Evolutionary conservation across 257 asterid genomes (phyloP).

Genomic region (Scutellaria minor): DNA sequence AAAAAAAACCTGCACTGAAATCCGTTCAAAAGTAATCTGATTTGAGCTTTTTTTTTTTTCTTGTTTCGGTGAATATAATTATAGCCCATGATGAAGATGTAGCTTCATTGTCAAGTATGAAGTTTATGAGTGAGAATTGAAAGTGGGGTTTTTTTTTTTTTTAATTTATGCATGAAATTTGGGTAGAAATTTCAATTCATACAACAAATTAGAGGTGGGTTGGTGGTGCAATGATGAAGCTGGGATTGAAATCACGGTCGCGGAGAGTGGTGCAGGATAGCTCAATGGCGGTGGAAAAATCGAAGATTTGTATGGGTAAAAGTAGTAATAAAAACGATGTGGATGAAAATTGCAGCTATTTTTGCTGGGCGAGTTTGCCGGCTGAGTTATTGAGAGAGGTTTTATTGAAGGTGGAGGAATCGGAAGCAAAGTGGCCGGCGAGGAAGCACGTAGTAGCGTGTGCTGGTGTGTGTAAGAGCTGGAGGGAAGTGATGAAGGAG

Average conservation of each 20-base stretch:
- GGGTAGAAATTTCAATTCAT: constrained; percentile 25
- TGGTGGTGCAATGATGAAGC: constrained; percentile 55
- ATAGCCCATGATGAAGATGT: constrained; percentile 9
- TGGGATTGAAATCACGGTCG: constrained; percentile 71
- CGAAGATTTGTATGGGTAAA: constrained; percentile 30
- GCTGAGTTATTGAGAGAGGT: constrained; percentile 75
- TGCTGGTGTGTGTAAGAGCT: constrained; percentile 85
- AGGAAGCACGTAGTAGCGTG: constrained; percentile 87
- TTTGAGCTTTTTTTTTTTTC: constrained; percentile 25
- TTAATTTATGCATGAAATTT: constrained; percentile 6
- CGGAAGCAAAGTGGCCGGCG: constrained; percentile 71
- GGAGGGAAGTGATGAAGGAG: constrained; percentile 90
- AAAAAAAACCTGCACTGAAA: background rate
- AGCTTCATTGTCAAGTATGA: constrained; percentile 17
- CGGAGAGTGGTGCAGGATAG: constrained; percentile 77
- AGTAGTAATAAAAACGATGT: constrained; percentile 7
- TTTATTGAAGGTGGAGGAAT: constrained; percentile 64
- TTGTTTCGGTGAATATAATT: constrained; percentile 16
- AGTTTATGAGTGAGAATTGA: constrained; percentile 17
- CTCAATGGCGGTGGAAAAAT: constrained; percentile 59
- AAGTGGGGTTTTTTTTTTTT: constrained; percentile 7
- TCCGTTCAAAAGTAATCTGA: background rate
- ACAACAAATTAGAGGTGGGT: constrained; percentile 16
- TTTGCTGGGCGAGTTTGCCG: constrained; percentile 81
- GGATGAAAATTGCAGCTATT: constrained; percentile 27